These are phyloP conservation scores for Fomitopsis pulvina DNA, from an alignment of 768 basidiomycete genomes.

Conservation along the genomic window DNA sequence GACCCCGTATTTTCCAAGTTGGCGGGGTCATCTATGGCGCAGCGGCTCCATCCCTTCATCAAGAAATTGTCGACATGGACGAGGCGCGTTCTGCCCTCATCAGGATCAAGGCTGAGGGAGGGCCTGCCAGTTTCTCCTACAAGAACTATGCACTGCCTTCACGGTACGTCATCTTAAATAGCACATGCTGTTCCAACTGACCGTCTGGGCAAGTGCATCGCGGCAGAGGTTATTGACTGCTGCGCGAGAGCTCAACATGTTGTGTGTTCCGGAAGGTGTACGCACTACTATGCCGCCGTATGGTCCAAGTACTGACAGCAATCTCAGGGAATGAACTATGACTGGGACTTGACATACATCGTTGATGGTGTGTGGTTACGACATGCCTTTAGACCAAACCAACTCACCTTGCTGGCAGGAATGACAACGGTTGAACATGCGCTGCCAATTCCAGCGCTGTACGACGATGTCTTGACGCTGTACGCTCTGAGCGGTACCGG, in stretches of 20 bases:
- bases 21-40: conserved; percentile 60
- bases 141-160: conserved; percentile 74
- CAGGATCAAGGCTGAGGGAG: conserved; percentile 68
- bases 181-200: background rate
- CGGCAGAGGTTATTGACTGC: conserved; percentile 58
- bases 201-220: conserved; percentile 43
- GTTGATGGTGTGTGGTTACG: conserved; percentile 46
- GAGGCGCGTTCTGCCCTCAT: conserved; percentile 62
- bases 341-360: conserved; percentile 77
- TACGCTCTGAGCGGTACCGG: conserved; percentile 66
- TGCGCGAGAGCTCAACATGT: conserved; percentile 57
- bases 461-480: conserved; percentile 59
- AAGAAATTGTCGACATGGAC: conserved; percentile 52
- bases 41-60: conserved; percentile 38
- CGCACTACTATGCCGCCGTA: conserved; percentile 12
- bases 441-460: conserved; percentile 56
- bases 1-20: conserved; percentile 68
- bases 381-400: background rate
- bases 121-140: conserved; percentile 63
- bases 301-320: background rate
- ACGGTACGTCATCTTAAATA: conserved; percentile 31
- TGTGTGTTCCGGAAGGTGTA: conserved; percentile 67
- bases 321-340: conserved; percentile 60
- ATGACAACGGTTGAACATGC: conserved; percentile 77
- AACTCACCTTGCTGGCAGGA: conserved; percentile 29